Conservation (phyloP, 371 early-diverging fungal species). For the Zopfochytrium polystomum region DNA sequence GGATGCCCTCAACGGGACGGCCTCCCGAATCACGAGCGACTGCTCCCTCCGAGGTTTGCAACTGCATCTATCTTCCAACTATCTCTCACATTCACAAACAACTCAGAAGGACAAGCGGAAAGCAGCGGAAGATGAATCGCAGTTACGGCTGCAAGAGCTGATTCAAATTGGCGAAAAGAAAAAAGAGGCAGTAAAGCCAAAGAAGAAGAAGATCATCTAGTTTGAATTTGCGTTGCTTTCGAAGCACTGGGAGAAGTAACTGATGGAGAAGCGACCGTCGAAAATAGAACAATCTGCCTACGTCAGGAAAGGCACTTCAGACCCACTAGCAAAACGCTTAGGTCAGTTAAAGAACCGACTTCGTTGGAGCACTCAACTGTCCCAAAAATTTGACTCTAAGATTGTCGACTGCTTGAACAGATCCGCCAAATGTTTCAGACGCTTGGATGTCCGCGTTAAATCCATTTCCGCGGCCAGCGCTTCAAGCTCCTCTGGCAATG, state of each 20-base stretch:
- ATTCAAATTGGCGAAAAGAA: constrained; percentile 7
- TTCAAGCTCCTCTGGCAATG: constrained; percentile 51
- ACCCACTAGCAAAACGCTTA: too few species aligned
- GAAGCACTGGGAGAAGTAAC: too few species aligned
- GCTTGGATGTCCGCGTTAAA: constrained; percentile 40
- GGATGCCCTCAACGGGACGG: too few species aligned
- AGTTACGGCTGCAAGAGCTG: constrained; percentile 1
- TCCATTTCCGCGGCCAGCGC: constrained; percentile 51
- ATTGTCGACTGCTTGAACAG: constrained; percentile 67
- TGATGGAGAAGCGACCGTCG: too few species aligned
- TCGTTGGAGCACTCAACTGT: constrained; percentile 46
- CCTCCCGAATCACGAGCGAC: too few species aligned
- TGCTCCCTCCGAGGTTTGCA: too few species aligned
- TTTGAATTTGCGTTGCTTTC: too few species aligned
- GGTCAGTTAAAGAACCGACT: too few species aligned
- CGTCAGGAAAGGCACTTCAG: too few species aligned
- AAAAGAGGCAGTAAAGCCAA: constrained; percentile 2
- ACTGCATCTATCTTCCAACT: background rate
- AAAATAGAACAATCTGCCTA: too few species aligned
- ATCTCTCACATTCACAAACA: background rate
- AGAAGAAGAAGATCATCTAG: constrained; percentile 13
- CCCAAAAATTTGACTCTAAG: constrained; percentile 73
- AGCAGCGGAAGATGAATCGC: constrained; percentile 5
- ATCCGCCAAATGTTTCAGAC: constrained; percentile 62
- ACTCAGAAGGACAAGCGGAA: background rate